Evolutionary conservation across 257 asterid species (phyloP).

Genomic region (Lycium barbarum): DNA sequence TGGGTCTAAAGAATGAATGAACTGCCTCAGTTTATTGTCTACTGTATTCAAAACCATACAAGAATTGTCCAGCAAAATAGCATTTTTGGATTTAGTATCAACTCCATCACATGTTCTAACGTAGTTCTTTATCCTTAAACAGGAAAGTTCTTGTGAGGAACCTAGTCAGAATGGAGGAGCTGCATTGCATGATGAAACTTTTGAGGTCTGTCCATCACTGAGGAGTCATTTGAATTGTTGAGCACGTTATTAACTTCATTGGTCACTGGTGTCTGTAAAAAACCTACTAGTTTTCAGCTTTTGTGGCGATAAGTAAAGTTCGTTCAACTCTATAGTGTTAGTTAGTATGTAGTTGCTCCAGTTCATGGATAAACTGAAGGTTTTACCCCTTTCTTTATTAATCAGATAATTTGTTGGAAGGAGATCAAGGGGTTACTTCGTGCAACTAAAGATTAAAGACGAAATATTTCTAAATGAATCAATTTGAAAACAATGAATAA

Average conservation of each 20-base stretch:
- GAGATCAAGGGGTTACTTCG: slow-evolving; percentile 11
- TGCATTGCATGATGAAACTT: slow-evolving; percentile 6
- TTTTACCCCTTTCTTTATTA: background rate
- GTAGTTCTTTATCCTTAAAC: slow-evolving; percentile 20
- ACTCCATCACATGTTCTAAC: background rate
- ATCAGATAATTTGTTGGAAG: background rate
- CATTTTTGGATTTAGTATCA: background rate
- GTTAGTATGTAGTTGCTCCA: background rate
- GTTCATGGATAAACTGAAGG: background rate
- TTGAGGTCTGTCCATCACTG: slow-evolving; percentile 20
- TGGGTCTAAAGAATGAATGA: slow-evolving; percentile 5
- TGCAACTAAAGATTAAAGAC: background rate
- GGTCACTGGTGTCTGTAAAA: slow-evolving; percentile 20
- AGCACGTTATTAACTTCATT: background rate
- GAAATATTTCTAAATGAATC: background rate
- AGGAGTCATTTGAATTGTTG: slow-evolving; percentile 15
- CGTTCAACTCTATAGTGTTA: background rate
- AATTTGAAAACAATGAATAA: slow-evolving; percentile 21
- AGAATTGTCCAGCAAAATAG: slow-evolving; percentile 12
- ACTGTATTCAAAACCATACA: background rate
- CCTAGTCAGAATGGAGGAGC: slow-evolving; percentile 18
- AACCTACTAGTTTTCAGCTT: background rate
- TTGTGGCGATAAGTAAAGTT: background rate
- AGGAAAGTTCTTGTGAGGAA: background rate
- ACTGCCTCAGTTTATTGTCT: background rate